Conservation (phyloP, 1,284 basidiomycete genomes). For the Golubevia pallescens region DNA sequence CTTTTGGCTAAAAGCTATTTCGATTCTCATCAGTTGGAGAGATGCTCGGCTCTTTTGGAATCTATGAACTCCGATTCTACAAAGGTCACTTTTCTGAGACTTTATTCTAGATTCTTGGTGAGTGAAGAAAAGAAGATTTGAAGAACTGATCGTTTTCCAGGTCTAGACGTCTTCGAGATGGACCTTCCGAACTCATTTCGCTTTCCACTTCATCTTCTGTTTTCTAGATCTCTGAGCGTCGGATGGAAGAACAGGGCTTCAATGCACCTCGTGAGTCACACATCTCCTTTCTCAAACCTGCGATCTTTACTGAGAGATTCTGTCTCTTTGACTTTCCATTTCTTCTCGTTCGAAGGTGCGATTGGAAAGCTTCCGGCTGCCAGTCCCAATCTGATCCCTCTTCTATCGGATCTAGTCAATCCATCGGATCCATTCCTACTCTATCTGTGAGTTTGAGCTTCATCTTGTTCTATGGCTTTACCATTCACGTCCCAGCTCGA, state of each 20-base stretch:
- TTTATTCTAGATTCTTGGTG: conserved; percentile 46
- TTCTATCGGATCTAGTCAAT: conserved; percentile 47
- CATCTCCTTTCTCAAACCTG: too few species aligned
- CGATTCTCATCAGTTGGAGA: conserved; percentile 51
- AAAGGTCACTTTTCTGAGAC: conserved; percentile 37
- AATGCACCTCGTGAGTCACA: too few species aligned
- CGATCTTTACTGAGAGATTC: too few species aligned
- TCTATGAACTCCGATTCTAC: conserved; percentile 9
- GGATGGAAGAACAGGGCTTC: conserved; percentile 38
- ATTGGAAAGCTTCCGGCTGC: conserved; percentile 30
- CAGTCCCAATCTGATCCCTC: conserved; percentile 27
- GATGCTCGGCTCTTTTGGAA: conserved; percentile 48
- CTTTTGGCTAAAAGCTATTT: conserved; percentile 48
- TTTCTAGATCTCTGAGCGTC: conserved; percentile 32
- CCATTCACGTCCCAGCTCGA: neutral
- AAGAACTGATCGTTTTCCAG: too few species aligned
- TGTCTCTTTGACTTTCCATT: too few species aligned
- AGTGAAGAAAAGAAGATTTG: neutral
- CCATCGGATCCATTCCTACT: conserved; percentile 43
- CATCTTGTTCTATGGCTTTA: neutral
- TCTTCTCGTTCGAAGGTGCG: too few species aligned
- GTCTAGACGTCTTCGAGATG: too few species aligned
- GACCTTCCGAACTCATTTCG: too few species aligned
- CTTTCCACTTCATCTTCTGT: neutral
- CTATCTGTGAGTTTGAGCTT: conserved; percentile 37